Evolutionary conservation across 306 rosid species (phyloP).

Genomic region (Cotoneaster glaucophyllus): DNA sequence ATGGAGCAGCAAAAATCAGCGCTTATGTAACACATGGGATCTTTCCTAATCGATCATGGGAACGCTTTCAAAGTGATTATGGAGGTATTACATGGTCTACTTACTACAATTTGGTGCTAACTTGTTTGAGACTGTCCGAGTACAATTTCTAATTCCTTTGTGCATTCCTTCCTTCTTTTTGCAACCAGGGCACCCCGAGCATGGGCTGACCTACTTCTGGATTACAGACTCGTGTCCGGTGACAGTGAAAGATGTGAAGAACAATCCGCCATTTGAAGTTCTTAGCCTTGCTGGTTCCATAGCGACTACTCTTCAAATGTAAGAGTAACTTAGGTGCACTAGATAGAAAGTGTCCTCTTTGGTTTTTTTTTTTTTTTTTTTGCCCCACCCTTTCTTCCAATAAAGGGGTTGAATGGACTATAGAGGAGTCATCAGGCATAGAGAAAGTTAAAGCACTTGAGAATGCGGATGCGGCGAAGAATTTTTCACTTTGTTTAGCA

Average conservation of each 20-base stretch:
- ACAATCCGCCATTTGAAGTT: constrained; percentile 76
- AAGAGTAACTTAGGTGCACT: constrained; percentile 9
- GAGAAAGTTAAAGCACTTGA: constrained; percentile 6
- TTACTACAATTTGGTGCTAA: not conserved
- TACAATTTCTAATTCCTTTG: not conserved
- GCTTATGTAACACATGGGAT: constrained; percentile 98
- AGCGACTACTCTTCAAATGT: constrained; percentile 68
- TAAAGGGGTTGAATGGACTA: not conserved
- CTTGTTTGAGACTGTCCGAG: not conserved
- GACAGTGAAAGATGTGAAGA: constrained; percentile 65
- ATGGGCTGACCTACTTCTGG: constrained; percentile 81
- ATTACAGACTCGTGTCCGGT: constrained; percentile 90
- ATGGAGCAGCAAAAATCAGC: constrained; percentile 87
- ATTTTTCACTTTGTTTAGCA: not conserved
- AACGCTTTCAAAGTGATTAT: constrained; percentile 63
- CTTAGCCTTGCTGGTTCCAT: constrained; percentile 82
- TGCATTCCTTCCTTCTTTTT: not conserved
- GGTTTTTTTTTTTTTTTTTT: not conserved
- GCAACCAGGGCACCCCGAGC: constrained; percentile 62
- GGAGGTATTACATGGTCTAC: constrained; percentile 52
- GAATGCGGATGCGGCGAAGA: not conserved
- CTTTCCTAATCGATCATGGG: constrained; percentile 90
- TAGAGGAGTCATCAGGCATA: not conserved
- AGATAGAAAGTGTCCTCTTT: not conserved
- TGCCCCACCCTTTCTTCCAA: not conserved